phyloP scores from a whole-genome alignment of 805 yeast species.

The Kuraishia piskuri region DNA sequence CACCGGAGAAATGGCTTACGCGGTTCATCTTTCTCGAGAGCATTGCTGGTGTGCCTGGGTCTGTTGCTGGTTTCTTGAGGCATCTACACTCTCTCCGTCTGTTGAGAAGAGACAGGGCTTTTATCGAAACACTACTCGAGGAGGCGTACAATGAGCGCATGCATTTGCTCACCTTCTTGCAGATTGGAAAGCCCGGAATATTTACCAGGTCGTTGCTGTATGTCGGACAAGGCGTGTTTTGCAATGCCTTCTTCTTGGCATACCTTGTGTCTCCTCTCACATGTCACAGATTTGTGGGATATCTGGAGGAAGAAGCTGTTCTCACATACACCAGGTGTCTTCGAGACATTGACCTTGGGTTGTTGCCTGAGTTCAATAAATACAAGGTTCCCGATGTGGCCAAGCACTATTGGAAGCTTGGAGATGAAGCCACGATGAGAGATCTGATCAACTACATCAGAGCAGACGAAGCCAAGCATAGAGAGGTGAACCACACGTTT shows the following conservation, averaged over 20 bases:
- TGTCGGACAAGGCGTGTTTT: slow-evolving; percentile 64
- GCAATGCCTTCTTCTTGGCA: slow-evolving; percentile 52
- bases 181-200: slow-evolving; percentile 54
- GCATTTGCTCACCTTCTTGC: slow-evolving; percentile 64
- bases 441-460: slow-evolving; percentile 55
- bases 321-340: slow-evolving; percentile 56
- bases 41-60: slow-evolving; percentile 76
- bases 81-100: slow-evolving; percentile 58
- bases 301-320: slow-evolving; percentile 72
- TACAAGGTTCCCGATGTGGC: slow-evolving; percentile 51
- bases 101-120: slow-evolving; percentile 59
- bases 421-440: slow-evolving; percentile 39
- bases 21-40: slow-evolving; percentile 57
- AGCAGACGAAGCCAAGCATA: slow-evolving; percentile 73
- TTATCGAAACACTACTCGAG: slow-evolving; percentile 65
- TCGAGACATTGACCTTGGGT: slow-evolving; percentile 41
- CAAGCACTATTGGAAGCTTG: slow-evolving; percentile 53
- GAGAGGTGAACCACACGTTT: slow-evolving; percentile 73
- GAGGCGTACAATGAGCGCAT: slow-evolving; percentile 76
- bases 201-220: slow-evolving; percentile 46
- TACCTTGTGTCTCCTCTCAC: slow-evolving; percentile 52
- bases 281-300: slow-evolving; percentile 73
- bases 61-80: slow-evolving; percentile 65
- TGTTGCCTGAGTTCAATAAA: slow-evolving; percentile 37
- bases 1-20: slow-evolving; percentile 55